These are phyloP conservation scores for Lichtheimia corymbifera DNA, from an alignment of 371 early-diverging fungal genomes.

Conservation along the genomic window DNA sequence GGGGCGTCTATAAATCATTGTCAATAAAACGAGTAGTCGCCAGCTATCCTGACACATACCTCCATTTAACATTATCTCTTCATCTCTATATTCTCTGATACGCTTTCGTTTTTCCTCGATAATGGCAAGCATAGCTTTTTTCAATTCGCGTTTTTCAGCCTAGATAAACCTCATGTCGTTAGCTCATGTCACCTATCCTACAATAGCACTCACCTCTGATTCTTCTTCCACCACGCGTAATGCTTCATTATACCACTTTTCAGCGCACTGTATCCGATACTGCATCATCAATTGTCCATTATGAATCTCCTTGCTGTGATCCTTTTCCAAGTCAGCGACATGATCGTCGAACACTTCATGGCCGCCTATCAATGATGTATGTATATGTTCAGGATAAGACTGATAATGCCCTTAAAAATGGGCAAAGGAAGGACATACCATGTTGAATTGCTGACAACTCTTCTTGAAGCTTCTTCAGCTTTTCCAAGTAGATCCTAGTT, in stretches of 20 bases:
- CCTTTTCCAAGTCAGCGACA: conserved; percentile 13
- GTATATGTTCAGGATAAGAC: too few species aligned
- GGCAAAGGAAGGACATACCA: neutral
- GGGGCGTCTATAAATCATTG: too few species aligned
- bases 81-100: conserved; percentile 19
- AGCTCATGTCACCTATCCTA: neutral
- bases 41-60: too few species aligned
- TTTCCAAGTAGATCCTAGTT: conserved; percentile 15
- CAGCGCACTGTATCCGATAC: conserved; percentile 14
- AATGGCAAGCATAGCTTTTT: conserved; percentile 16
- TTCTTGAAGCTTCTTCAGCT: conserved; percentile 16
- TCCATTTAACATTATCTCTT: neutral
- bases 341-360: conserved; percentile 16
- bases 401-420: too few species aligned
- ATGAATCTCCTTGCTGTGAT: conserved; percentile 10
- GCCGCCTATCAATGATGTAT: neutral
- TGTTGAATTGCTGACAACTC: conserved; percentile 17
- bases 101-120: conserved; percentile 20
- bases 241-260: conserved; percentile 12
- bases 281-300: conserved; percentile 9
- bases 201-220: conserved; percentile 3
- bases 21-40: too few species aligned
- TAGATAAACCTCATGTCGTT: neutral
- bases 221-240: conserved; percentile 11
- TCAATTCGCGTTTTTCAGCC: conserved; percentile 15